Conservation (phyloP, 176 grass and related monocot genomes). For the Phyllostachys edulis region DNA sequence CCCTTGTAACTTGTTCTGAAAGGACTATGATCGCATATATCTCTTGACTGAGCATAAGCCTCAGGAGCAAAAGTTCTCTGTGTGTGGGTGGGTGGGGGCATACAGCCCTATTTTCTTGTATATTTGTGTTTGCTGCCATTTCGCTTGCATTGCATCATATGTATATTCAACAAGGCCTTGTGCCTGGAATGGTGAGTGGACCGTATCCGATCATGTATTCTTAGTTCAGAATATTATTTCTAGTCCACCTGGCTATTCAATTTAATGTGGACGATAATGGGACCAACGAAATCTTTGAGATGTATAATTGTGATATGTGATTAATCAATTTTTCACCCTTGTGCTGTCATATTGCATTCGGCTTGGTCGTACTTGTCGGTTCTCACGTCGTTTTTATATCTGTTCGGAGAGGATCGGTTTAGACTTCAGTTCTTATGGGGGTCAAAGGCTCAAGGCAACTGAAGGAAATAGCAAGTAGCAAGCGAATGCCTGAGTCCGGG, state of each 20-base stretch:
- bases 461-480: background rate
- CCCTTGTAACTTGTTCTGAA: slow-evolving; percentile 18
- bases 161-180: slow-evolving; percentile 30
- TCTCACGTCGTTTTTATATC: background rate
- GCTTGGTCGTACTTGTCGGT: background rate
- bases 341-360: background rate
- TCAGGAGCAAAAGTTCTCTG: background rate
- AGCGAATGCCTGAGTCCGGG: background rate
- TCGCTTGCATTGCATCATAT: slow-evolving; percentile 6
- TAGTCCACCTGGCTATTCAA: slow-evolving; percentile 20
- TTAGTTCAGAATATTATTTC: slow-evolving; percentile 19
- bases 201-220: slow-evolving; percentile 10
- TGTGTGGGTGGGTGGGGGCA: background rate
- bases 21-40: background rate
- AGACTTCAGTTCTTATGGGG: too few species aligned
- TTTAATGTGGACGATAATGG: background rate
- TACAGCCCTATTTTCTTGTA: slow-evolving; percentile 36
- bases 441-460: too few species aligned
- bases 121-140: slow-evolving; percentile 31
- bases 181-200: background rate
- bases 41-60: background rate
- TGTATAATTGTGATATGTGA: slow-evolving; percentile 17
- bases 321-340: slow-evolving; percentile 8
- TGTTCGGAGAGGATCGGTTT: background rate
- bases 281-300: background rate